Base-by-base conservation (phyloP, 805 yeast genomes). In the Candida andamanensis region DNA sequence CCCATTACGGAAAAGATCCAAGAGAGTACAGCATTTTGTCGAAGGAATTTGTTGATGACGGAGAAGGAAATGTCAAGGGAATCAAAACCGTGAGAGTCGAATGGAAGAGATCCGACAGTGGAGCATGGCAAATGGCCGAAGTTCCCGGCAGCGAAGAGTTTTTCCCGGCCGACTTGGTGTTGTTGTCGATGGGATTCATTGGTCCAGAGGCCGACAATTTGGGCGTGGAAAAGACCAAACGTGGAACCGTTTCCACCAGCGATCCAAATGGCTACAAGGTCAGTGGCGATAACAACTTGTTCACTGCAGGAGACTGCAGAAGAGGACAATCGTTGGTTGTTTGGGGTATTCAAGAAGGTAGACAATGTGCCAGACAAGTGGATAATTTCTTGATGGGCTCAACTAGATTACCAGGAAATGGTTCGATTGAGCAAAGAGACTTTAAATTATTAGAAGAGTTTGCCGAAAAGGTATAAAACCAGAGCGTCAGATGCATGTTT, bases 111-210 rank as follows among this genome's bases (percentile, higher is more conserved):
- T 80, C 95, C 14, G 95, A 84, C 51, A 72, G 82, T 35, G 97
- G 97, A 14, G 97, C 95, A 22, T 90, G 97, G 97, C 97, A 89
- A 63, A 92, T 92, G 98, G 84, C 89, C 44, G 97, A 90, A 66
- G 78, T 89, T 47, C 96, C 97, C 37, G 92, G 90, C 33, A 78
- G 89, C 39, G 97, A 92, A 58, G 95, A 90, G 56, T 69, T 82
- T 45, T 90, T 87, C 78, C 85, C 89, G 41, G 97, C 97, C 30
- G 98, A 90, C 51, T 72, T 90, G 46, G 96, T 90, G 11, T 71
- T 90, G 47, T 71, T 90, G 50, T 87, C 97, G 2, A 90, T 90
- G 97, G 98, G 98, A 41, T 90, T 90, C 59, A 78, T 87, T 54
- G 97, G 98, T 9, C 97, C 98, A 22, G 97, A 90, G 52, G 71